Percentiles rank a stretch among this genome's conserved stretches.
Conservation (phyloP, 805 yeast species). For the Peterozyma toletana region DNA sequence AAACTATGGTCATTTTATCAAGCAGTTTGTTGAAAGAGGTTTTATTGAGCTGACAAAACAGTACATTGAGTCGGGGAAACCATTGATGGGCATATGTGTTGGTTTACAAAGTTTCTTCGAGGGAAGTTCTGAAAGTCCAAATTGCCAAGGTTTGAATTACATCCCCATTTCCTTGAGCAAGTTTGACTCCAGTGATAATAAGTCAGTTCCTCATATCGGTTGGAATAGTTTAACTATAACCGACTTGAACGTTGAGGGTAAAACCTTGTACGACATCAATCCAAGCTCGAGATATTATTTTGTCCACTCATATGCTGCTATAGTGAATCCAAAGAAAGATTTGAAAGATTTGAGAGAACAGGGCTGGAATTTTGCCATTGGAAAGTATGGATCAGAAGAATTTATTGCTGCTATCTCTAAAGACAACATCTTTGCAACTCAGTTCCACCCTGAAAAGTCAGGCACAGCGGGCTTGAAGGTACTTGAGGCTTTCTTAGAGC, state of each 20-base stretch:
- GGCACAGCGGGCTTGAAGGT: conserved; percentile 84
- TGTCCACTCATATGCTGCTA: conserved; percentile 90
- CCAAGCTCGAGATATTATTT: conserved; percentile 75
- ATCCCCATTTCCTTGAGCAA: conserved; percentile 46
- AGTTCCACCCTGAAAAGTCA: conserved; percentile 98
- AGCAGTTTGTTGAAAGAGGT: conserved; percentile 51
- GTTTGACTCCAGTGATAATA: conserved; percentile 47
- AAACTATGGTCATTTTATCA: conserved; percentile 89
- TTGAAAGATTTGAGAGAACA: conserved; percentile 20
- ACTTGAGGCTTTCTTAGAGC: conserved; percentile 62
- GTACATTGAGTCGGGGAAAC: conserved; percentile 71
- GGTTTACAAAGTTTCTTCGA: conserved; percentile 84
- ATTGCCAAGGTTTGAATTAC: conserved; percentile 48
- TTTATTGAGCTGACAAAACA: conserved; percentile 58
- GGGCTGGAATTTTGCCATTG: conserved; percentile 68
- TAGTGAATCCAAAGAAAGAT: conserved; percentile 34
- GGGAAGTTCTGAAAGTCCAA: conserved; percentile 70
- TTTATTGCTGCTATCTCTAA: conserved; percentile 78
- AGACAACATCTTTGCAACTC: conserved; percentile 87
- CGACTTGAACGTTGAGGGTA: conserved; percentile 10
- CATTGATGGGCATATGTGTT: conserved; percentile 95
- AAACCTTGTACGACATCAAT: conserved; percentile 53
- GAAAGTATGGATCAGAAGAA: conserved; percentile 69
- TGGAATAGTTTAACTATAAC: conserved; percentile 54
- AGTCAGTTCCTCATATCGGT: conserved; percentile 95